Evolutionary conservation across 2,329 filamentous ascomycete genomes (phyloP), one percentile per base, ranked within the genome.

Genomic region (Fusarium subtropicale): DNA sequence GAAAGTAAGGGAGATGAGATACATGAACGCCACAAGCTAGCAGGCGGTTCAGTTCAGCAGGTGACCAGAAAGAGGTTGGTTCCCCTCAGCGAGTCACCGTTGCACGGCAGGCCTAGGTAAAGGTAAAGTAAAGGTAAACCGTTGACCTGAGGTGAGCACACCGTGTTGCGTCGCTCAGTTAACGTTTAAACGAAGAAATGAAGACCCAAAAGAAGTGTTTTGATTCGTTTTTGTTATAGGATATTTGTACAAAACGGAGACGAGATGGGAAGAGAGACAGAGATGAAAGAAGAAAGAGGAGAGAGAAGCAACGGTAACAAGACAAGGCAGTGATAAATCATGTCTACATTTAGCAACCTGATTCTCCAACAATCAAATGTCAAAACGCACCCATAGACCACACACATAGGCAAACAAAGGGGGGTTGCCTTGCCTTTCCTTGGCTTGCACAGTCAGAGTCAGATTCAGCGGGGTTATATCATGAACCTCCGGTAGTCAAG

Each of bases 71-170:
- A 57, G 66, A 51, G 36, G 50, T 64, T 53, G 52, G 50, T 64
- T 20, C 45, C 42, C 61, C 51, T 68, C 51, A 57, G 66, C 66
- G 44, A 64, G 58, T 68, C 45, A 62, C 52, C 51, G 61, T 69
- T 36, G 56, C 45, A 66, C 62, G 34, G 50, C 47, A 65, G 44
- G 30, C 42, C 42, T 20, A 46, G 41, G 51, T 41, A 33, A 15
- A 36, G 28, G 10, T 30, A 30, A 30, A 22, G 20, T 22, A 22
- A 22, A 30, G 28, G 28, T 36, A 33, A 15, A 36, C 30, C 30
- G 47, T 42, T 63, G 47, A 61, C 56, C 50, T 63, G 36, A 66
- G 62, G 48, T 58, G 52, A 64, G 42, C 33, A 28, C 48, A 30
- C 66, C 56, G 61, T 66, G 66, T 60, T 48, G 66, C 61, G 48